A percentile compares a stretch with the other conserved stretches of the same genome.
phyloP scores from a whole-genome alignment of 2,329 filamentous ascomycete genomes.

The Coniochaeta sp. region DNA sequence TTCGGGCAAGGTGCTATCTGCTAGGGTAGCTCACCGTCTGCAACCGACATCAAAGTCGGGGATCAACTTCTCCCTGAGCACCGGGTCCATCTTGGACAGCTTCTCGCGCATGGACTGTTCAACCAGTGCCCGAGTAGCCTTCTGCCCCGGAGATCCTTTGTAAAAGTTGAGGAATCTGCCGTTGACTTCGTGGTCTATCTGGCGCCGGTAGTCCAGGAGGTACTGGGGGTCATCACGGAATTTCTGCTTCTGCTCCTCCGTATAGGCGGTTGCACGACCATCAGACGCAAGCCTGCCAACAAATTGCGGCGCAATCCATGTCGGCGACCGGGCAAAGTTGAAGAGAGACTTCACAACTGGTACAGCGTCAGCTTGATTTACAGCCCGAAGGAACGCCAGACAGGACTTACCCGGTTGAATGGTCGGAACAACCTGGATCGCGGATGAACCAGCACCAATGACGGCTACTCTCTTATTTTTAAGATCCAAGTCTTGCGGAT shows the following conservation, averaged over 20 bases:
- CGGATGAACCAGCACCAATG: not conserved
- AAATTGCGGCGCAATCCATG: not conserved
- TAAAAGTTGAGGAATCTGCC: conserved; percentile 27
- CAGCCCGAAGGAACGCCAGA: too few species aligned
- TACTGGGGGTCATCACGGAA: conserved; percentile 40
- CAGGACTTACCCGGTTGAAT: not conserved
- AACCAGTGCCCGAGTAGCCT: not conserved
- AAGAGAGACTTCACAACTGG: not conserved
- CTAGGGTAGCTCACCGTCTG: not conserved
- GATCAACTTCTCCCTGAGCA: conserved; percentile 25
- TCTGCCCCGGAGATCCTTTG: conserved; percentile 25
- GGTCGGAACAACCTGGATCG: not conserved
- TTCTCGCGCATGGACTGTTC: conserved; percentile 26
- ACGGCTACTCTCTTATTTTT: not conserved
- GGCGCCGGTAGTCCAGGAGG: conserved; percentile 27
- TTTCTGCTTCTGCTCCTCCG: conserved; percentile 32
- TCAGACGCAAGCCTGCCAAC: not conserved
- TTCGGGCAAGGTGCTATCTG: conserved; percentile 37
- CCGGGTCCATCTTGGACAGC: conserved; percentile 24
- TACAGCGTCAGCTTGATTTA: not conserved
- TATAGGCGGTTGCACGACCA: not conserved
- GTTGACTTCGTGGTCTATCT: conserved; percentile 2
- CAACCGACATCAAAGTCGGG: conserved; percentile 23
- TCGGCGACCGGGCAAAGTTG: not conserved
- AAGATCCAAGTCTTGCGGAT: conserved; percentile 2